These are phyloP conservation scores for Volvox carteri DNA, from an alignment of 163 green algal species.

Conservation along the genomic window DNA sequence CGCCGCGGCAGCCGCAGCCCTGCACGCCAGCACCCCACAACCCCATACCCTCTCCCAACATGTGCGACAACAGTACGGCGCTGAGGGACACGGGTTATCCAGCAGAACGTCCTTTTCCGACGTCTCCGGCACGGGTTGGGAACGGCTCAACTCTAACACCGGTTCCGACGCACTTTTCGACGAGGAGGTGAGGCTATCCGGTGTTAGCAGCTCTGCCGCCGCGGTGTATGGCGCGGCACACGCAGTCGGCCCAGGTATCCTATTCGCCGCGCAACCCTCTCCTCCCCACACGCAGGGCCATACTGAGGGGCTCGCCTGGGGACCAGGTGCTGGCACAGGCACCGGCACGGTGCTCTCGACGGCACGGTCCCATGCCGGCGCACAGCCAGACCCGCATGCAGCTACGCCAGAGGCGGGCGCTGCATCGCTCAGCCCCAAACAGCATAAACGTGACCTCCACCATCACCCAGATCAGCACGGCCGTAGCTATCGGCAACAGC, in stretches of 20 bases:
- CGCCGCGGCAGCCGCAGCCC: neutral
- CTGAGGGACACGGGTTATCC: neutral
- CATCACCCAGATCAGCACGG: constrained; percentile 2
- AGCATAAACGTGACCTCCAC: neutral
- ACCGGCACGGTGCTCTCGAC: neutral
- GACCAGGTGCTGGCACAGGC: neutral
- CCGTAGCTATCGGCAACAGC: neutral
- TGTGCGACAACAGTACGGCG: neutral
- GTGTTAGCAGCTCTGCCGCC: neutral
- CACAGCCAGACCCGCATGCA: neutral
- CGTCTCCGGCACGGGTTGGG: constrained; percentile 33
- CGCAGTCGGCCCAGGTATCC: neutral
- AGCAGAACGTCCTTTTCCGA: constrained; percentile 11
- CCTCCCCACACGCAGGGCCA: neutral
- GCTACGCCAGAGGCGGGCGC: neutral
- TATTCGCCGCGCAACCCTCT: neutral
- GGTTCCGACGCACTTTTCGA: constrained; percentile 15
- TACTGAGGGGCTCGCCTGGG: neutral
- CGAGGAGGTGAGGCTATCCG: neutral
- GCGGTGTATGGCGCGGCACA: neutral
- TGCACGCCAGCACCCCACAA: neutral
- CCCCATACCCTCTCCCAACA: neutral
- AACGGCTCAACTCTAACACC: constrained; percentile 26
- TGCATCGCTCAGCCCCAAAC: neutral
- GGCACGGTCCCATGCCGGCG: neutral